Evolutionary conservation across 2,329 filamentous ascomycete species (phyloP), one percentile per base, ranked within the genome.

Genomic region (Arthrobotrys megalospora): DNA sequence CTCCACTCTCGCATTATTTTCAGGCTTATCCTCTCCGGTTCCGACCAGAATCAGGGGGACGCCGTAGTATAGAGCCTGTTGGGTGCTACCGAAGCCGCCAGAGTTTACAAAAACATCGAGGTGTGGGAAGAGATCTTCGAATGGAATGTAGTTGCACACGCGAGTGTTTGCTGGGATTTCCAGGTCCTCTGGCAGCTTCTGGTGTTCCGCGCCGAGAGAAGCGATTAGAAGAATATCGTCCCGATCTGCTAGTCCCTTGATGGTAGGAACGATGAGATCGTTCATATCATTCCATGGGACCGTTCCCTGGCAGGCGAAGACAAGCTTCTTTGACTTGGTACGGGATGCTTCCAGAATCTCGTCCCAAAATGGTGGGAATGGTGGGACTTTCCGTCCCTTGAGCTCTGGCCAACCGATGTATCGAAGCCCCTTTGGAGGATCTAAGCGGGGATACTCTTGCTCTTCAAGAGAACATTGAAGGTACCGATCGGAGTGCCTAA

Each of bases 261-360:
- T 82, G 0, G 86, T 84, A 0, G 87, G 87, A 1, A 86, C 78
- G 12, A 88, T 80, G 1, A 89, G 83, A 32, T 87, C 82, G 6
- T 80, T 80, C 70, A 85, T 85, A 19, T 85, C 81, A 41, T 77
- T 77, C 19, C 80, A 79, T 7, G 83, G 84, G 2, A 86, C 80
- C 1, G 87, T 88, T 3, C 87, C 87, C 80, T 88, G 87, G 0
- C 85, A 84, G 5, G 88, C 86, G 19, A 85, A 83, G 4, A 88
- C 82, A 24, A 88, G 82, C 19, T 83, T 83, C 66, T 83, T 83
- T 63, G 84, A 85, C 69, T 85, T 86, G 19, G 84, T 82, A 52
- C 85, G 84, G 14, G 80, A 77, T 14, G 66, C 72, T 47, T 77
- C 67, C 8, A 83, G 80, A 14, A 88, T 82, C 3, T 86, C 84